phyloP scores from a whole-genome alignment of 805 yeast species.

The Lachancea fermentati region DNA sequence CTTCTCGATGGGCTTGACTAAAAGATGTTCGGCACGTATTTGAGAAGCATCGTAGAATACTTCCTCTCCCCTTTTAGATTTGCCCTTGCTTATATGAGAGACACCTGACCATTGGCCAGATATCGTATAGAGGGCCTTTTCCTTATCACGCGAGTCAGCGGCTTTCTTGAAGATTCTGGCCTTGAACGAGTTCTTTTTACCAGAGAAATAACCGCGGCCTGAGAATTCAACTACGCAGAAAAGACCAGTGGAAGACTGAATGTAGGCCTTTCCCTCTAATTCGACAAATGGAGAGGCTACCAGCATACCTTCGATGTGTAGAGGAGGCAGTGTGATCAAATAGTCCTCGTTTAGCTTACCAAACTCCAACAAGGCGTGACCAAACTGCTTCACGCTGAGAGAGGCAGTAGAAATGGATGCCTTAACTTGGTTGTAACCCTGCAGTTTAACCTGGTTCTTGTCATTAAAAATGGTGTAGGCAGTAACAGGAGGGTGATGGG shows the following conservation, averaged over 20 bases:
- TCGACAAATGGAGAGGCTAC: slow-evolving; percentile 93
- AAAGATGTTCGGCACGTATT: slow-evolving; percentile 47
- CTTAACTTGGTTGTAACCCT: slow-evolving; percentile 87
- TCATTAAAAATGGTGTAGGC: slow-evolving; percentile 80
- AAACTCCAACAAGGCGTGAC: slow-evolving; percentile 75
- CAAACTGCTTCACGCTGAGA: slow-evolving; percentile 82
- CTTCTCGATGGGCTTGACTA: slow-evolving; percentile 74
- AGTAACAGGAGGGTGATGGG: slow-evolving; percentile 98
- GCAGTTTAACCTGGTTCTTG: slow-evolving; percentile 58
- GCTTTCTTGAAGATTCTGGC: slow-evolving; percentile 65
- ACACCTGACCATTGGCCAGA: slow-evolving; percentile 89
- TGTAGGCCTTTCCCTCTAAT: slow-evolving; percentile 80
- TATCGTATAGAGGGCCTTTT: slow-evolving; percentile 70
- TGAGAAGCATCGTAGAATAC: slow-evolving; percentile 60
- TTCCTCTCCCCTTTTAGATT: slow-evolving; percentile 38
- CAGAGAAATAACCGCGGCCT: slow-evolving; percentile 93
- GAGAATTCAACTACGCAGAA: slow-evolving; percentile 67
- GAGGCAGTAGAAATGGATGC: slow-evolving; percentile 78
- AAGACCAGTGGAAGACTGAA: slow-evolving; percentile 78
- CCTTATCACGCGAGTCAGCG: slow-evolving; percentile 45
- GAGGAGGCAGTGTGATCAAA: slow-evolving; percentile 83
- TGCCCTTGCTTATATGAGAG: slow-evolving; percentile 59
- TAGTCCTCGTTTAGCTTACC: slow-evolving; percentile 61
- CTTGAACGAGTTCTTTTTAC: slow-evolving; percentile 89
- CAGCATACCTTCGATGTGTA: slow-evolving; percentile 90